A percentile compares a stretch with the other conserved stretches of the same genome.
These are phyloP conservation scores for Kodamaea alishanica DNA, from an alignment of 1,139 yeast genomes.

Conservation along the genomic window DNA sequence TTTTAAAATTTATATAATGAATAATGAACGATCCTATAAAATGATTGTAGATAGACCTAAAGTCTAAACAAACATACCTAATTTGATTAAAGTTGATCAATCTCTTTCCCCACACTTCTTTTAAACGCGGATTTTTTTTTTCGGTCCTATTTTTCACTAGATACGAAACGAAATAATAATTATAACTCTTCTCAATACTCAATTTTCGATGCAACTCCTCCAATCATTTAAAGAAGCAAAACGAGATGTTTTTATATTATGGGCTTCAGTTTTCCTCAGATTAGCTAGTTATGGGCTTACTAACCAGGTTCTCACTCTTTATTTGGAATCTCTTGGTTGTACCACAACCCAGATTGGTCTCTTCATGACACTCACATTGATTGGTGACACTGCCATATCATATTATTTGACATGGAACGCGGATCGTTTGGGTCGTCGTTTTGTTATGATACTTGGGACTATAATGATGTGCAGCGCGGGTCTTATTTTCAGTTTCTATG, in stretches of 20 bases:
- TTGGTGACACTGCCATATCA: constrained; percentile 77
- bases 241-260: constrained; percentile 59
- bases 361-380: constrained; percentile 78
- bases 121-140: too few species aligned
- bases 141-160: too few species aligned
- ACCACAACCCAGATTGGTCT: constrained; percentile 62
- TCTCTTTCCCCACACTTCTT: too few species aligned
- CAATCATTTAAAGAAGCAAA: constrained; percentile 27
- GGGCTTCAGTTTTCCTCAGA: constrained; percentile 69
- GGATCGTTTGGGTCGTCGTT: constrained; percentile 67
- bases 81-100: not conserved
- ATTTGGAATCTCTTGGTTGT: constrained; percentile 54
- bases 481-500: constrained; percentile 49
- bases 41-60: not conserved
- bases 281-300: constrained; percentile 79
- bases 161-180: constrained; percentile 31
- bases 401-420: constrained; percentile 76
- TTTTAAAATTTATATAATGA: not conserved
- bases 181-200: constrained; percentile 53
- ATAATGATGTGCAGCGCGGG: constrained; percentile 73
- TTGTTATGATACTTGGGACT: constrained; percentile 63
- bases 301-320: constrained; percentile 74
- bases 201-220: constrained; percentile 22
- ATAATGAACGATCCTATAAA: too few species aligned
- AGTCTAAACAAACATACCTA: not conserved